A percentile compares a stretch with the other conserved stretches of the same genome.
Evolutionary conservation across 805 yeast species (phyloP).

Genomic region (Candida silvicultrix): DNA sequence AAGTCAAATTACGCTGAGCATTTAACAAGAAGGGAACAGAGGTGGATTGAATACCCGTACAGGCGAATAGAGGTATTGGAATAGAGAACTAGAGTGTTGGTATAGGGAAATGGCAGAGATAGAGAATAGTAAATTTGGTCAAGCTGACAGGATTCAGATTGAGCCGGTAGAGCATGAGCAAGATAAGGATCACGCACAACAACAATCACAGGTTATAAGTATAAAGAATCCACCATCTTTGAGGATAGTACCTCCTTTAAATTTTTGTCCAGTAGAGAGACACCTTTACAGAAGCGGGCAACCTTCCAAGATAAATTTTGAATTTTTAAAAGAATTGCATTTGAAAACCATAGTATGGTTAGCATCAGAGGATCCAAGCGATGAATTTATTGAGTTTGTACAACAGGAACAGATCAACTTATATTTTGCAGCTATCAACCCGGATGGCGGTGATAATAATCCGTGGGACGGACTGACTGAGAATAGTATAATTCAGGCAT

Average conservation of each 20-base stretch:
- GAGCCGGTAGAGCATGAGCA: conserved; percentile 16
- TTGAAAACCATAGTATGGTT: conserved; percentile 86
- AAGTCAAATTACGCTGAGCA: too few relatives aligned
- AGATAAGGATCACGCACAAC: conserved; percentile 1
- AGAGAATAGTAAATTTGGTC: too few relatives aligned
- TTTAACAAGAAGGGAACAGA: too few relatives aligned
- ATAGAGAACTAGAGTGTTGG: too few relatives aligned
- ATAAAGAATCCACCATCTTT: conserved; percentile 51
- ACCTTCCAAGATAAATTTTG: conserved; percentile 89
- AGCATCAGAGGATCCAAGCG: conserved; percentile 93
- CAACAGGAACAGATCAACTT: conserved; percentile 64
- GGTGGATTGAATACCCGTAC: too few relatives aligned
- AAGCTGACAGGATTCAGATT: too few relatives aligned
- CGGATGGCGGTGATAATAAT: conserved; percentile 70
- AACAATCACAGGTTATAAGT: conserved; percentile 8
- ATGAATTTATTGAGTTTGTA: conserved; percentile 76
- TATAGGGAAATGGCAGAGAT: too few relatives aligned
- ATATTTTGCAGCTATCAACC: conserved; percentile 76
- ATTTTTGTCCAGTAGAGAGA: conserved; percentile 91
- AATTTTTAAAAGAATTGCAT: conserved; percentile 69
- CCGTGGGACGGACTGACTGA: conserved; percentile 97
- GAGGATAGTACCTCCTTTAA: conserved; percentile 86
- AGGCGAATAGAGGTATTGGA: too few relatives aligned
- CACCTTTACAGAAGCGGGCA: conserved; percentile 87
- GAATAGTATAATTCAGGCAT: conserved; percentile 68